Percentiles rank a stretch among this genome's conserved stretches.
phyloP scores from a whole-genome alignment of 345 rosid genomes.

The Odontarrhena argentea region DNA sequence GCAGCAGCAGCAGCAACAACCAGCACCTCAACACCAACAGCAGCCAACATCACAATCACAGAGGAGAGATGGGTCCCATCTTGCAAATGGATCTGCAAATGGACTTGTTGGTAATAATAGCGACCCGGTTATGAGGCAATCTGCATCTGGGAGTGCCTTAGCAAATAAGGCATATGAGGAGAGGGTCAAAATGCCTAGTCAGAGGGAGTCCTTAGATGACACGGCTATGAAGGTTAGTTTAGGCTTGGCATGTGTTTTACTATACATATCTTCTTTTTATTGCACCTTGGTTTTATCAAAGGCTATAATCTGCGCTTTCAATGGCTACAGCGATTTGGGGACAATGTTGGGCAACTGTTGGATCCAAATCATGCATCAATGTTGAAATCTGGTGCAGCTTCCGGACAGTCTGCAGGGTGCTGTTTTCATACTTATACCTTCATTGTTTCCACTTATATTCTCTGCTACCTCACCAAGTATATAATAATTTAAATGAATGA shows the following conservation, averaged over 20 bases:
- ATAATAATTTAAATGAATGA: not conserved
- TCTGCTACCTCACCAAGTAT: constrained; percentile 11
- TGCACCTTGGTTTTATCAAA: constrained; percentile 9
- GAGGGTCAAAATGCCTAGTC: constrained; percentile 68
- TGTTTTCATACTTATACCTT: constrained; percentile 42
- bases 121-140: constrained; percentile 77
- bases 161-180: constrained; percentile 93
- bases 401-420: constrained; percentile 92
- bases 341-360: constrained; percentile 84
- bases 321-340: constrained; percentile 77
- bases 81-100: constrained; percentile 73
- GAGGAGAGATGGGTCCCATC: constrained; percentile 80
- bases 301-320: constrained; percentile 9
- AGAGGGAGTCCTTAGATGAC: constrained; percentile 90
- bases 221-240: constrained; percentile 72
- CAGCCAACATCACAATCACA: constrained; percentile 60
- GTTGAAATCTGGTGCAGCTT: constrained; percentile 74
- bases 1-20: constrained; percentile 51
- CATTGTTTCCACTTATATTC: constrained; percentile 15
- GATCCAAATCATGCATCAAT: constrained; percentile 87
- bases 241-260: constrained; percentile 5
- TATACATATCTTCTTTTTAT: constrained; percentile 1
- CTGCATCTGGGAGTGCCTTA: constrained; percentile 81
- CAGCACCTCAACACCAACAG: constrained; percentile 59
- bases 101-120: constrained; percentile 71